Evolutionary conservation across 2,329 filamentous ascomycete genomes (phyloP).

Genomic region (Aureobasidium musti): DNA sequence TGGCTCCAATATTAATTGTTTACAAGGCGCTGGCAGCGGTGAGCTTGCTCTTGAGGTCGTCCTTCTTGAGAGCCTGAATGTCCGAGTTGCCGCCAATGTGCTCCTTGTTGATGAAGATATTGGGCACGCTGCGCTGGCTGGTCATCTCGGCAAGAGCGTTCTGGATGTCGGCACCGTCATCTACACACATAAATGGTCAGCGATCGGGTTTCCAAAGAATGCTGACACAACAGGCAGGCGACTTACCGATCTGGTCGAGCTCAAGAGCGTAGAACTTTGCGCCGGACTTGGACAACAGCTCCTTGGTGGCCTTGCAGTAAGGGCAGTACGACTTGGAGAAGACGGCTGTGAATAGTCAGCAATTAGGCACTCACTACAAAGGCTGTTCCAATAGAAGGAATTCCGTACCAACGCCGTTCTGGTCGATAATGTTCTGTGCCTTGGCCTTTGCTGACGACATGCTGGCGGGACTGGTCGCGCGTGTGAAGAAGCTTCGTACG

Average conservation of each 20-base stretch:
- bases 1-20: neutral
- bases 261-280: slow-evolving; percentile 77
- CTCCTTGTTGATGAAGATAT: slow-evolving; percentile 87
- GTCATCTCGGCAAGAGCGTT: slow-evolving; percentile 77
- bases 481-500: slow-evolving; percentile 71
- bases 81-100: slow-evolving; percentile 98
- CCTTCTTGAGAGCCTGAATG: slow-evolving; percentile 57
- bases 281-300: slow-evolving; percentile 66
- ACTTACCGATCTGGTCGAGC: slow-evolving; percentile 80
- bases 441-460: slow-evolving; percentile 85
- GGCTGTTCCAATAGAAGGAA: neutral
- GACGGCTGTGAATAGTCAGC: slow-evolving; percentile 61
- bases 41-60: slow-evolving; percentile 32
- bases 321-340: slow-evolving; percentile 98
- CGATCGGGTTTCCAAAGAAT: neutral
- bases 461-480: slow-evolving; percentile 59
- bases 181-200: slow-evolving; percentile 48
- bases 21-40: slow-evolving; percentile 24
- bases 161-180: slow-evolving; percentile 82
- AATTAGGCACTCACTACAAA: neutral
- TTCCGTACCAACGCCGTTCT: slow-evolving; percentile 76
- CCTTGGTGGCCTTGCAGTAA: slow-evolving; percentile 82
- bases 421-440: slow-evolving; percentile 82
- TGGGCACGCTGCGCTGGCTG: slow-evolving; percentile 86
- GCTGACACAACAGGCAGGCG: neutral